These are phyloP conservation scores for Leccinum ponderosum DNA, from an alignment of 1,284 basidiomycete species.

Conservation along the genomic window DNA sequence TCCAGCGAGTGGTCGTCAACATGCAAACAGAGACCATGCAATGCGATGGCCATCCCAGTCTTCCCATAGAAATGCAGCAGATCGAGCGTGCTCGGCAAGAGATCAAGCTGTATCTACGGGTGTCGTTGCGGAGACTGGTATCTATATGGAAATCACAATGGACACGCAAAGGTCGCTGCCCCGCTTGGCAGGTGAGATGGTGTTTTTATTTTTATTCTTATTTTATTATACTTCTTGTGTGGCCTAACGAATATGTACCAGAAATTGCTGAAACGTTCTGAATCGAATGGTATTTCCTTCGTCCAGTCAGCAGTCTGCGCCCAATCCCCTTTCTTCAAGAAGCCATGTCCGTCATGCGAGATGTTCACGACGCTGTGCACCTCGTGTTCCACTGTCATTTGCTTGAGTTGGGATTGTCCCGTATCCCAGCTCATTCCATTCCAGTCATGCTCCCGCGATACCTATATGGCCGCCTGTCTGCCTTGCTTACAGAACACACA, in stretches of 20 bases:
- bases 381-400: slow-evolving; percentile 16
- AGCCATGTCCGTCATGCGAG: slow-evolving; percentile 18
- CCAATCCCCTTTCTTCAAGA: neutral
- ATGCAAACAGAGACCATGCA: no score
- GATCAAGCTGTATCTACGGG: no score
- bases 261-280: neutral
- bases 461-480: slow-evolving; percentile 8
- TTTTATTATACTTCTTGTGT: no score
- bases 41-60: no score
- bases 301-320: neutral
- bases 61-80: no score
- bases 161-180: no score
- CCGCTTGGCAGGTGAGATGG: no score
- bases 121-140: no score
- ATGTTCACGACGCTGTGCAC: slow-evolving; percentile 9
- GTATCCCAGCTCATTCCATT: slow-evolving; percentile 18
- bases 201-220: no score
- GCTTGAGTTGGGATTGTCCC: slow-evolving; percentile 18
- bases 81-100: no score
- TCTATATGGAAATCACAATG: no score
- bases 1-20: no score
- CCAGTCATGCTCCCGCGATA: neutral
- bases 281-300: neutral
- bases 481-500: slow-evolving; percentile 8
- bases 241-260: neutral